phyloP scores from a whole-genome alignment of 1,284 basidiomycete genomes.

The Cystobasidium pallidum region DNA sequence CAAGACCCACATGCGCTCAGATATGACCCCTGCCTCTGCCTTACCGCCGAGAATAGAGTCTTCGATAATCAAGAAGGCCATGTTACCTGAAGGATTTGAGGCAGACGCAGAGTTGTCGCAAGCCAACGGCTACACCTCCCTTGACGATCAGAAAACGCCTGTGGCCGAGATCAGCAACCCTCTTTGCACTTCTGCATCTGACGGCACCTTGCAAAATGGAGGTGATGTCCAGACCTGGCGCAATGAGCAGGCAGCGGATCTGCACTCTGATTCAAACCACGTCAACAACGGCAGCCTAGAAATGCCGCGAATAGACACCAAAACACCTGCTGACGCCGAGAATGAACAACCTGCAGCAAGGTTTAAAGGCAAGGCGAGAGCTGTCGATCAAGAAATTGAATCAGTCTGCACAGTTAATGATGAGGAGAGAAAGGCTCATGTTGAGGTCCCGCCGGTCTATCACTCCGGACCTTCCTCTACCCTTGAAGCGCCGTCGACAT shows the following conservation, averaged over 20 bases:
- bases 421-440: no score
- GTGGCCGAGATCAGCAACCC: slow-evolving; percentile 2
- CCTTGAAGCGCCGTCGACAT: background rate
- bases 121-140: background rate
- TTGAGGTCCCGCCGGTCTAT: no score
- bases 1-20: background rate
- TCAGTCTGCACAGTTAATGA: background rate
- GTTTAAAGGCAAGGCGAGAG: background rate
- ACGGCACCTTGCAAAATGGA: no score
- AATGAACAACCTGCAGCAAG: no score
- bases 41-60: background rate
- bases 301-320: no score
- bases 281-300: background rate
- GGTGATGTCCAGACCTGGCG: no score
- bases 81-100: background rate
- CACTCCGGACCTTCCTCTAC: no score
- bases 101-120: background rate
- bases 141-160: slow-evolving; percentile 10
- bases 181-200: background rate
- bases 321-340: no score
- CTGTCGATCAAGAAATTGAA: background rate
- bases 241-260: no score
- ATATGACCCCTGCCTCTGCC: background rate
- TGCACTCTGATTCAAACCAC: background rate
- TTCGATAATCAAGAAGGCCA: slow-evolving; percentile 3